Evolutionary conservation across 2,329 filamentous ascomycete species (phyloP).

Genomic region (Shiraia sp.): DNA sequence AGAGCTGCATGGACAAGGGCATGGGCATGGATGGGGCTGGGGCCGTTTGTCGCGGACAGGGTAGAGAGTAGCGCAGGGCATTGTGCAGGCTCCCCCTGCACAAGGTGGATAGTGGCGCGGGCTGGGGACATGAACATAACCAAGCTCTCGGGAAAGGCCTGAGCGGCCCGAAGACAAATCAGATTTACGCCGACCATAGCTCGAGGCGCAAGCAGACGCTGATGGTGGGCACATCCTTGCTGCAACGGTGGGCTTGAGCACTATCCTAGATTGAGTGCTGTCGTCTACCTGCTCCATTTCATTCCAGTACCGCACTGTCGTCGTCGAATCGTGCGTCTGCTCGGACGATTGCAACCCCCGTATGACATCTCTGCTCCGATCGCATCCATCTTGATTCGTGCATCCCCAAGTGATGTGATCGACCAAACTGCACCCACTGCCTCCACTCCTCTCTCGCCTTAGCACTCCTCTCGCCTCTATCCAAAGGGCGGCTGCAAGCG

Average conservation of each 20-base stretch:
- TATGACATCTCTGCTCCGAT: slow-evolving; percentile 27
- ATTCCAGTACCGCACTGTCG: slow-evolving; percentile 10
- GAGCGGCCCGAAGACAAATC: slow-evolving; percentile 41
- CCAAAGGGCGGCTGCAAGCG: slow-evolving; percentile 37
- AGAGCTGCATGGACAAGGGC: slow-evolving; percentile 39
- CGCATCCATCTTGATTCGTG: slow-evolving; percentile 16
- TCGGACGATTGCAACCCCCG: slow-evolving; percentile 11
- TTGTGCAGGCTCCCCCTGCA: slow-evolving; percentile 20
- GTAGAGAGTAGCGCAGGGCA: slow-evolving; percentile 15
- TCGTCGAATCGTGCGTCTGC: slow-evolving; percentile 21
- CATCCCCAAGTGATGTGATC: slow-evolving; percentile 9
- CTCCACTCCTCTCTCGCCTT: slow-evolving; percentile 12
- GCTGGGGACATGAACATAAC: slow-evolving; percentile 23
- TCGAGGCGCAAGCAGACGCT: slow-evolving; percentile 33
- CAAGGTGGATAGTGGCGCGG: slow-evolving; percentile 23
- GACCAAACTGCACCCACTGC: slow-evolving; percentile 14
- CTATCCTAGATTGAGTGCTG: slow-evolving; percentile 5
- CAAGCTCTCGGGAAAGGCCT: slow-evolving; percentile 37
- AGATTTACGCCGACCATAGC: slow-evolving; percentile 30
- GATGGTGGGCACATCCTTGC: slow-evolving; percentile 23
- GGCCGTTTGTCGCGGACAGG: slow-evolving; percentile 34
- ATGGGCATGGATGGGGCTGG: no score
- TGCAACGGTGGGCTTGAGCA: slow-evolving; percentile 14
- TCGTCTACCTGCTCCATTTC: slow-evolving; percentile 8
- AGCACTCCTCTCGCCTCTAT: slow-evolving; percentile 12